These are phyloP conservation scores for Immersiporthe knoxdaviesiana DNA, from an alignment of 2,329 filamentous ascomycete genomes.

Conservation along the genomic window DNA sequence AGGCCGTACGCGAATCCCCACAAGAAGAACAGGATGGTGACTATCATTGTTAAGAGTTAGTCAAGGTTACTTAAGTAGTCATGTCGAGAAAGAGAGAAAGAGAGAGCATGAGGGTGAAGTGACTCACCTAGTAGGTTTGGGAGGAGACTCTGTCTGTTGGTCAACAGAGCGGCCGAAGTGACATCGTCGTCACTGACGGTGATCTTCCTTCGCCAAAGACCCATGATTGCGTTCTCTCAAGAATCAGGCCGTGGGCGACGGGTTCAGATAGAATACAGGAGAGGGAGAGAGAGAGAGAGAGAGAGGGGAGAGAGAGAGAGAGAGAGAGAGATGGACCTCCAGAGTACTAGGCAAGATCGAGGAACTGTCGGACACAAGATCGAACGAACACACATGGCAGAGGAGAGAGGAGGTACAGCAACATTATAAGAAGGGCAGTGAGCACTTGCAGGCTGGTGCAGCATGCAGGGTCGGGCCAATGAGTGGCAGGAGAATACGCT, in stretches of 20 bases:
- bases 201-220: constrained; percentile 39
- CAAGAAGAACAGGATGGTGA: constrained; percentile 43
- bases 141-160: constrained; percentile 40
- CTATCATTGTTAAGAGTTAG: constrained; percentile 19
- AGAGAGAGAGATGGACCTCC: neutral
- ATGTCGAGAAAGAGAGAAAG: too few species aligned
- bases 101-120: neutral
- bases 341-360: neutral
- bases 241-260: neutral
- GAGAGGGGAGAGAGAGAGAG: too few species aligned
- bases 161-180: constrained; percentile 39
- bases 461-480: constrained; percentile 1
- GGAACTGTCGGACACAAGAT: neutral
- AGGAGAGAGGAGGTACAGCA: neutral
- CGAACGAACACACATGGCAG: neutral
- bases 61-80: neutral
- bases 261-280: too few species aligned
- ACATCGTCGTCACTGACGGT: constrained; percentile 40
- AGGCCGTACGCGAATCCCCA: constrained; percentile 44
- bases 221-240: constrained; percentile 31
- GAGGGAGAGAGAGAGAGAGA: too few species aligned
- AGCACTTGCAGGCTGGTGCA: neutral
- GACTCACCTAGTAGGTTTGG: constrained; percentile 36
- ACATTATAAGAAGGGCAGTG: neutral
- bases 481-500: neutral